Evolutionary conservation across 306 rosid species (phyloP).

Genomic region (Cicer yamashitae): DNA sequence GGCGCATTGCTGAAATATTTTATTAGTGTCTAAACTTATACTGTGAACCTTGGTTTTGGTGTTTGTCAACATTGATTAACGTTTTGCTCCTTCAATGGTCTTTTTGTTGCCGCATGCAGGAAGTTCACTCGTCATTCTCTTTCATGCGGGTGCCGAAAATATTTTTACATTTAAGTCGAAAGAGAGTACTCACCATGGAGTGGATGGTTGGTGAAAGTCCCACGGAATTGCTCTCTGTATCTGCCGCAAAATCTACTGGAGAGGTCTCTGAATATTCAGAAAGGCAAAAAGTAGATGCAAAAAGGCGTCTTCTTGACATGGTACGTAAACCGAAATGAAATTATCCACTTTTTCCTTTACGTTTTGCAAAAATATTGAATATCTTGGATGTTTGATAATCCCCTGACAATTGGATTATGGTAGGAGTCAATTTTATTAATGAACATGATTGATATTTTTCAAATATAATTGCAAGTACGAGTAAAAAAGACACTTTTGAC

Average conservation of each 20-base stretch:
- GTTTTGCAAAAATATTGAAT: conserved; percentile 16
- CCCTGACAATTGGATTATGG: conserved; percentile 4
- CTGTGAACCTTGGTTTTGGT: conserved; percentile 33
- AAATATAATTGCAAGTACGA: conserved; percentile 14
- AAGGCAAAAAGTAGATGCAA: conserved; percentile 75
- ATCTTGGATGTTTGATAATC: conserved; percentile 29
- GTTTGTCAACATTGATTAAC: conserved; percentile 16
- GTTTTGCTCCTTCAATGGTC: conserved; percentile 39
- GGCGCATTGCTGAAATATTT: conserved; percentile 15
- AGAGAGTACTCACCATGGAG: conserved; percentile 95
- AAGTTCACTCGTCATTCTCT: conserved; percentile 78
- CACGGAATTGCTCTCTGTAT: conserved; percentile 70
- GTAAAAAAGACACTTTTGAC: conserved; percentile 26
- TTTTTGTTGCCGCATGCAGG: conserved; percentile 59
- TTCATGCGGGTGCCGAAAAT: conserved; percentile 80
- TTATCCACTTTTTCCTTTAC: conserved; percentile 24
- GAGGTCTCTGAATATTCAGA: conserved; percentile 60
- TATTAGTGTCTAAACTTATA: conserved; percentile 25
- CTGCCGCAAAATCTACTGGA: conserved; percentile 59
- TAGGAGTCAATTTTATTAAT: conserved; percentile 5
- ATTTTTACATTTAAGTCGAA: conserved; percentile 65
- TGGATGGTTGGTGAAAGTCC: conserved; percentile 97
- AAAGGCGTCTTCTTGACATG: conserved; percentile 89
- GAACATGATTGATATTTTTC: conserved; percentile 21
- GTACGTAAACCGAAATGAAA: conserved; percentile 52